Base-by-base conservation (phyloP, 768 basidiomycete species). In the Calvatia gigantea region DNA sequence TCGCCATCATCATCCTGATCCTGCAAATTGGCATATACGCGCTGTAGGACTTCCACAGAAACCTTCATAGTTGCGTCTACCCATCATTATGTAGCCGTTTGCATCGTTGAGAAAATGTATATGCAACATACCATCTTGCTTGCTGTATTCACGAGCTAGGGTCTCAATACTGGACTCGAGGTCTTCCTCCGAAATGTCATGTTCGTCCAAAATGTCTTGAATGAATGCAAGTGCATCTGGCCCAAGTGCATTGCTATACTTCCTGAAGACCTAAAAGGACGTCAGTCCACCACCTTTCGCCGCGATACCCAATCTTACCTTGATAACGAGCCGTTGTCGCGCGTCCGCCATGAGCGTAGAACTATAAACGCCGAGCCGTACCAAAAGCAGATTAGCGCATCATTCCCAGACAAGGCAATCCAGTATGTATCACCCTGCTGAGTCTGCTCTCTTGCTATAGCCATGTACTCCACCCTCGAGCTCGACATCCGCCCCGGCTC, bases 161-260 rank as follows among this genome's bases (percentile, higher is more conserved):
- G 84, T 82, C 62, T 94, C 92, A 11, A 94, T 71, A 41, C 89
- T 89, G 37, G 76, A 76, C 58, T 92, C 89, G 15, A 88, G 73
- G 42, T 90, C 86, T 27, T 82, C 78, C 48, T 86, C 83, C 2
- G 74, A 65, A 43, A 94, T 87, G 45, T 87, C 85, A 67, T 93
- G 86, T 56, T 78, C 71, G 43, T 84, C 80, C 15, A 93, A 71
- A 33, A 94, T 81, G 11, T 80, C 75, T 63, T 93, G 89, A 14
- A 94, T 67, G 60, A 88, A 81, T 37, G 81, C 78, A 21, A 91
- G 71, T 7, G 84, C 84, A 52, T 92, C 89, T 4, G 92, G 87
- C 1, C 91, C 88, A 5, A 94, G 77, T 8, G 92, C 89, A 64
- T 92, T 89, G 63, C 89, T 90, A 67, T 90, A 92, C 70, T 94